A percentile compares a stretch with the other conserved stretches of the same genome.
Conservation (phyloP, 768 basidiomycete species). For the Collybiopsis confluens region DNA sequence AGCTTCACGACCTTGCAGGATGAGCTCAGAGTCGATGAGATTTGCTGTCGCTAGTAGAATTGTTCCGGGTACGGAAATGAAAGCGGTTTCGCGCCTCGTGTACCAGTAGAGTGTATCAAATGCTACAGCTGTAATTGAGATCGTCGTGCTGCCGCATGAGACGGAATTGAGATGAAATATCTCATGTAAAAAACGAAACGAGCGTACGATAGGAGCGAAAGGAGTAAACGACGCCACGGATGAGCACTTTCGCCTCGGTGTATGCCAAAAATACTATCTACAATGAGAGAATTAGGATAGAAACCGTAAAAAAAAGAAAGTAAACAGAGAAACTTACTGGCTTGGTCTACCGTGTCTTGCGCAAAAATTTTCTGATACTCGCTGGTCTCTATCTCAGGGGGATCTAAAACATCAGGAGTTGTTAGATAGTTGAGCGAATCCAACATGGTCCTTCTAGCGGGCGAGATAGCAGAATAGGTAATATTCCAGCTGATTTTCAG, state of each 20-base stretch:
- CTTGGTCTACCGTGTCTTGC: background rate
- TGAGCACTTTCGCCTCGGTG: background rate
- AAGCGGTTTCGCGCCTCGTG: background rate
- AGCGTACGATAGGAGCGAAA: background rate
- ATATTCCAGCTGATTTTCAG: constrained; percentile 4
- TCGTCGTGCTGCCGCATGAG: background rate
- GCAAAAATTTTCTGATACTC: background rate
- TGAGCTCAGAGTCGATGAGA: background rate
- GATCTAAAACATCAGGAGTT: background rate
- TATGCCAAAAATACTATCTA: constrained; percentile 4
- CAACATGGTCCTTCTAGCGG: background rate
- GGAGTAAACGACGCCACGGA: background rate
- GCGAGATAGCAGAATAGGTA: background rate
- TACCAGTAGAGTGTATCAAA: constrained; percentile 9
- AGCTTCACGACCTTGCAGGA: background rate
- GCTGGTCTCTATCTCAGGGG: background rate
- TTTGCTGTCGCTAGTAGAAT: background rate
- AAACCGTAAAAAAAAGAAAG: background rate
- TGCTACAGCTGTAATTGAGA: background rate
- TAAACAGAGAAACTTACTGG: constrained; percentile 3
- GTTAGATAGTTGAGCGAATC: background rate
- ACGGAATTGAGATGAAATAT: too few species aligned
- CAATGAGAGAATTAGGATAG: background rate
- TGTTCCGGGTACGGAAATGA: constrained; percentile 1
- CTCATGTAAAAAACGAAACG: too few species aligned